phyloP scores from a whole-genome alignment of 495 filamentous ascomycete species.

The Penicillium steckii region DNA sequence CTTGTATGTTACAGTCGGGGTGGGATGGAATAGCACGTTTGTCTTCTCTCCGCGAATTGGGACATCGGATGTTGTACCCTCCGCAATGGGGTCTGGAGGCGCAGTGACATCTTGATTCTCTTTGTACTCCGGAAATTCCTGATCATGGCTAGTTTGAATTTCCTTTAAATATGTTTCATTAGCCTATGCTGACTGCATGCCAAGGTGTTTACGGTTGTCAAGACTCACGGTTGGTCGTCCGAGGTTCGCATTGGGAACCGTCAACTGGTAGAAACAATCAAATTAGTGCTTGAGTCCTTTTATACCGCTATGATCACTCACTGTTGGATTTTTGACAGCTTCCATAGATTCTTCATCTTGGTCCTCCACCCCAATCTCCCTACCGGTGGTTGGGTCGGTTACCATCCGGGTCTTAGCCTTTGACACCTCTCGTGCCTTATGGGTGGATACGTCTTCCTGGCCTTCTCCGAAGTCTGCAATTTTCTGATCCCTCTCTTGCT shows the following conservation, averaged over 20 bases:
- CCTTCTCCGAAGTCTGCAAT: conserved; percentile 38
- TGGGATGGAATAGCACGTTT: conserved; percentile 93
- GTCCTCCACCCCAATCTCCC: conserved; percentile 85
- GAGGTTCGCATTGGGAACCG: conserved; percentile 88
- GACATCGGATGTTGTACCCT: conserved; percentile 82
- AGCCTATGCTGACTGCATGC: not conserved
- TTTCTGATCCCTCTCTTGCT: conserved; percentile 29
- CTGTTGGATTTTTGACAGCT: conserved; percentile 64
- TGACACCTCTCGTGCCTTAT: conserved; percentile 41
- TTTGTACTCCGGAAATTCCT: conserved; percentile 72
- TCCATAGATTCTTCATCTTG: conserved; percentile 68
- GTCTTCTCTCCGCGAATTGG: conserved; percentile 96
- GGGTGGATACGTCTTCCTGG: conserved; percentile 37
- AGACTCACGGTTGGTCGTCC: conserved; percentile 62
- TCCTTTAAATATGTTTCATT: conserved; percentile 23
- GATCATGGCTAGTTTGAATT: conserved; percentile 60
- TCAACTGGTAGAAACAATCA: conserved; percentile 52
- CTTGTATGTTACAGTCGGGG: conserved; percentile 79
- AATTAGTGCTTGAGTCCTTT: not conserved
- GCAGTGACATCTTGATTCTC: conserved; percentile 85
- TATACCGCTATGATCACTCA: conserved; percentile 35
- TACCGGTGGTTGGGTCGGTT: conserved; percentile 84
- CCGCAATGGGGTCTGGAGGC: conserved; percentile 79
- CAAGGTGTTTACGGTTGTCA: not conserved
- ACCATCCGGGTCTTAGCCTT: conserved; percentile 64